Evolutionary conservation across 441 rosid species (phyloP), one percentile per base, ranked within the genome.

Genomic region (Brassica hybrid): DNA sequence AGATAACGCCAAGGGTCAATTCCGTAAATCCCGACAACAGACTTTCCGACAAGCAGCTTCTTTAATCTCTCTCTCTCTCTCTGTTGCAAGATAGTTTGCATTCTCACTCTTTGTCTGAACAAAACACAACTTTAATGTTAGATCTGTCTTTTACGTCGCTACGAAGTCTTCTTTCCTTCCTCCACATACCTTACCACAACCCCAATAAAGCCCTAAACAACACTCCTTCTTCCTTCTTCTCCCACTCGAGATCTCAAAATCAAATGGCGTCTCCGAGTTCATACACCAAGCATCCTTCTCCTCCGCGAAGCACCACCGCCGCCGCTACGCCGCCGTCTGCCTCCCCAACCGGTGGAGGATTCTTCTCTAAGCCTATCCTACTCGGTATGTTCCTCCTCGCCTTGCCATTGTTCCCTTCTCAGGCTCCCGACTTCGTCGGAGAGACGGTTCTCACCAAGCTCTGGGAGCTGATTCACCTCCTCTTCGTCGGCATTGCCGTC

Each of bases 401-500:
- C 38, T 81, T 92, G 65, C 91, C 94, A 0, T 36, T 91, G 18
- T 91, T 94, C 73, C 94, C 98, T 70, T 87, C 97, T 0, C 89
- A 85, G 63, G 88, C 94, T 81, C 97, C 96, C n/a, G 87, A 82
- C 36, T 88, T 92, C 80, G 54, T 94, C 61, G 83, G 73, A 21
- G 86, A 84, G 67, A 83, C 85, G 7, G 5, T 85, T 0, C 41
- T 89, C 52, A 81, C 86, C 57, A 85, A 85, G 83, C 87, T 88
- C 67, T 92, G 98, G 98, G 97, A 87, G 69, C 88, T 86, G 30
- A 59, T 85, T 64, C 93, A 85, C 34, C 87, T 91, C 65, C 81
- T 89, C 3, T 88, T 94, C 76, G 73, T 94, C 60, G 96, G 97
- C 75, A 77, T 94, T 78, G 97, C 89, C 56, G 90, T 91, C n/a